Conservation (phyloP, 2,329 filamentous ascomycete species). For the Colletotrichum sp. region DNA sequence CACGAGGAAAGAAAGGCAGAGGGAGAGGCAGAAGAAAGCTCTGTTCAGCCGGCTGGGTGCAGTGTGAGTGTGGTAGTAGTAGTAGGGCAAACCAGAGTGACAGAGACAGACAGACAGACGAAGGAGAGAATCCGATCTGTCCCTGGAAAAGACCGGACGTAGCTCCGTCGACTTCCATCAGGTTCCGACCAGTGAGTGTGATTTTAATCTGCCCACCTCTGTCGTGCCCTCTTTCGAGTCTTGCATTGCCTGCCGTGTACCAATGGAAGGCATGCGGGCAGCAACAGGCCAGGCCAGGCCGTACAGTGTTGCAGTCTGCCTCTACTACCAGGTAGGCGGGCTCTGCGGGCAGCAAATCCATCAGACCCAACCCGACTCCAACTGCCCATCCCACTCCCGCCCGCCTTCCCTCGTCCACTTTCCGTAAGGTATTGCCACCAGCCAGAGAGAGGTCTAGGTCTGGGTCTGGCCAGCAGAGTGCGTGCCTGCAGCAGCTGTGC, state of each 20-base stretch:
- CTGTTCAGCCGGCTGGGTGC: not conserved
- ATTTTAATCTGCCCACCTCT: not conserved
- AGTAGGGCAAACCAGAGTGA: not conserved
- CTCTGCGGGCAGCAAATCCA: not conserved
- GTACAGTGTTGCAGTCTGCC: not conserved
- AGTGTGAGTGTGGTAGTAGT: not conserved
- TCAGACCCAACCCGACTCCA: not conserved
- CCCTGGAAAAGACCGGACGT: not conserved
- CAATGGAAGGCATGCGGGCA: not conserved
- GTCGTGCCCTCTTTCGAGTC: not conserved
- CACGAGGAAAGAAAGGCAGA: not conserved
- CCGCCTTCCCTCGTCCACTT: not conserved
- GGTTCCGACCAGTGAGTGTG: slow-evolving; percentile 1
- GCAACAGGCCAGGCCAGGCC: not conserved
- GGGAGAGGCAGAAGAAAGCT: not conserved
- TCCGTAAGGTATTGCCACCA: not conserved
- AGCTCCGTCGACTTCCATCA: slow-evolving; percentile 4
- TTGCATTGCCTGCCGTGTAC: not conserved
- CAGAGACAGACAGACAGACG: not conserved
- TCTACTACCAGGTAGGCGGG: not conserved
- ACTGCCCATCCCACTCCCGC: not conserved
- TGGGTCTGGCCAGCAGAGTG: not conserved
- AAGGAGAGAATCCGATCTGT: not conserved
- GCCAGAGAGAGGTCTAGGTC: not conserved
- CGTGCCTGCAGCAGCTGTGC: not conserved